Evolutionary conservation across 169 alveolate species (phyloP), one percentile per base, ranked within the genome.

Genomic region (Eimeria mitis): DNA sequence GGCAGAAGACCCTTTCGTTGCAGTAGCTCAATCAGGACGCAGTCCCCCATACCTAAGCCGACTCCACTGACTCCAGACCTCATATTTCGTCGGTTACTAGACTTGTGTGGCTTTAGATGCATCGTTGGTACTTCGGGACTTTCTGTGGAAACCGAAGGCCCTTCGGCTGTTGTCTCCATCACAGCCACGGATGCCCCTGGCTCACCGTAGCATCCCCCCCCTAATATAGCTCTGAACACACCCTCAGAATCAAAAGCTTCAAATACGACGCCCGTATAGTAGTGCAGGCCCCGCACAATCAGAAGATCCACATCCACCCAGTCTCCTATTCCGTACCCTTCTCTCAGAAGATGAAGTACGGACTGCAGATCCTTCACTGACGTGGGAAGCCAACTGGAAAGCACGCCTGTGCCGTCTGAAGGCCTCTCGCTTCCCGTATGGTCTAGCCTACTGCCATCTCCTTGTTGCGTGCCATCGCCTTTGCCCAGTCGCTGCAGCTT

Each of bases 11-110:
- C 63, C 73, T 85, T 90, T 23, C 89, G 78, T 68, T 83, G 49
- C 54, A 96, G 94, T 52, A 96, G 96, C 63, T 94, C 96, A 85
- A 94, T 68, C 73, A 96, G 83, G 21, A 96, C 97, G 49, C 96
- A 79, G 90, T 97, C 98, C 0, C 98, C 98, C 92, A 97, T 95
- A 68, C 98, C 98, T 42, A 95, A 96, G 31, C 98, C 98, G 4
- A 75, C 97, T 13, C 92, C 96, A 34, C 91, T 54, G 56, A 95
- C 61, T 54, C 89, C 85, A 40, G 56, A 28, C 52, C 91, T 49
- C 40, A 42, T 63, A 11, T 1, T 16, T 42, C 19, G 47, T 4
- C 49, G 34, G 19, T 23, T 47, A 49, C 28, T 42, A 2, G 13
- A 28, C 75, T 11, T 23, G 52, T 40, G 42, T 2, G 68, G 4